Evolutionary conservation across 2,329 filamentous ascomycete species (phyloP), one percentile per base, ranked within the genome.

Genomic region (Helotiales sp.): DNA sequence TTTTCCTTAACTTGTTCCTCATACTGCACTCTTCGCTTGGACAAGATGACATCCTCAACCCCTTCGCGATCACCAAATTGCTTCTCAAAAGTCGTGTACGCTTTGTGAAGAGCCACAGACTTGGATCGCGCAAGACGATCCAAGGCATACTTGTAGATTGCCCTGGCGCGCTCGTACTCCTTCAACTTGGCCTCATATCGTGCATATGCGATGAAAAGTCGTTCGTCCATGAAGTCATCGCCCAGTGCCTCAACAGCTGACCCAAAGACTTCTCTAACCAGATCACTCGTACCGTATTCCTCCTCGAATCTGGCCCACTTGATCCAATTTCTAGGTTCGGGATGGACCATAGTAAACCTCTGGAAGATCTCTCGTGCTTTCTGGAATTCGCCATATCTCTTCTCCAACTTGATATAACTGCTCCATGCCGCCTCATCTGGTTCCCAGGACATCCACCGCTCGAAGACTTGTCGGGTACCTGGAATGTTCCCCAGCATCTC

Each of bases 281-380:
- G 79, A 75, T 97, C 95, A 76, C 91, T 95, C 1, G 93, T 97
- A 8, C 96, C 96, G 73, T 90, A 93, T 77, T 99, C 96, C 78
- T 98, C 95, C 79, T 99, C 96, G 73, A 98, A 99, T 69, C 92
- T 92, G 68, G 95, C 91, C 96, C 96, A 99, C 78, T 97, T 97
- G 81, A 99, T 96, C 94, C 95, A 99, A 77, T 97, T 98, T 75
- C 92, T 89, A 24, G 96, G 92, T 76, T 98, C 95, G 0, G 96
- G 94, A 73, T 98, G 96, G 8, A 98, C 92, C 68, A 94, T 86
- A 1, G 93, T 97, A 76, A 97, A 97, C 30, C 92, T 86, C 77
- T 93, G 88, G 78, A 96, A 98, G 72, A 99, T 95, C 52, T 91
- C 89, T 45, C 96, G 86, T n/a, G 94, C 95, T 66, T 93, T 85